Percentiles rank a stretch among this genome's conserved stretches.
Evolutionary conservation across 164 flowering plant genomes (phyloP).

Genomic region (Vitis riparia): DNA sequence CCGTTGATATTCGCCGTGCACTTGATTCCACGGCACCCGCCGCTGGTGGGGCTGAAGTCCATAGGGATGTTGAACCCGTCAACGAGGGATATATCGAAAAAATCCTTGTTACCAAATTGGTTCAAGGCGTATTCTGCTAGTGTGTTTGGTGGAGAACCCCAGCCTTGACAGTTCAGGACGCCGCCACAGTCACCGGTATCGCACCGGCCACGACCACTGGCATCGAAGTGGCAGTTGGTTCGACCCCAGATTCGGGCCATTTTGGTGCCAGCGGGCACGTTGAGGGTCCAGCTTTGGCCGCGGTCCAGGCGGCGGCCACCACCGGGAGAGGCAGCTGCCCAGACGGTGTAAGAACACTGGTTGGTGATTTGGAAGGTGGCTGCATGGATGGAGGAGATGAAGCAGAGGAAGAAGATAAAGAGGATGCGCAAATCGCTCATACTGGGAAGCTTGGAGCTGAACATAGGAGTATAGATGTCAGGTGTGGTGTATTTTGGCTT

Average conservation of each 20-base stretch:
- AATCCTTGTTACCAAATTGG: background rate
- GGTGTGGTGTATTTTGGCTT: no score
- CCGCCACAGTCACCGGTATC: conserved; percentile 29
- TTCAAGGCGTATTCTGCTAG: conserved; percentile 23
- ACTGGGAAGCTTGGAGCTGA: no score
- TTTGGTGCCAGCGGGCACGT: conserved; percentile 10
- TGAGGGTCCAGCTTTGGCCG: conserved; percentile 22
- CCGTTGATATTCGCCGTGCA: no score
- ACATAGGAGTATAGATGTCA: no score
- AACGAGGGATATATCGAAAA: no score
- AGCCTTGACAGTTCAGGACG: conserved; percentile 10
- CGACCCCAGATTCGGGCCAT: conserved; percentile 28
- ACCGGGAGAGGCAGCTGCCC: conserved; percentile 28
- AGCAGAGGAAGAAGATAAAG: no score
- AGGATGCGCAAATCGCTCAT: no score
- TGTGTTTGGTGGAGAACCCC: conserved; percentile 22
- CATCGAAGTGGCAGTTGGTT: conserved; percentile 25
- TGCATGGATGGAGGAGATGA: no score
- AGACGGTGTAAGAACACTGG: conserved; percentile 1
- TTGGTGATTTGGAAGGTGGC: background rate
- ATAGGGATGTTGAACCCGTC: no score
- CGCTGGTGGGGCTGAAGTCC: no score
- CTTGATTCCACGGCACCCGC: no score
- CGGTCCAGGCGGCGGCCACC: conserved; percentile 23
- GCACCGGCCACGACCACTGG: conserved; percentile 20